Base-by-base conservation (phyloP, 306 rosid genomes). In the Glycine tomentella region DNA sequence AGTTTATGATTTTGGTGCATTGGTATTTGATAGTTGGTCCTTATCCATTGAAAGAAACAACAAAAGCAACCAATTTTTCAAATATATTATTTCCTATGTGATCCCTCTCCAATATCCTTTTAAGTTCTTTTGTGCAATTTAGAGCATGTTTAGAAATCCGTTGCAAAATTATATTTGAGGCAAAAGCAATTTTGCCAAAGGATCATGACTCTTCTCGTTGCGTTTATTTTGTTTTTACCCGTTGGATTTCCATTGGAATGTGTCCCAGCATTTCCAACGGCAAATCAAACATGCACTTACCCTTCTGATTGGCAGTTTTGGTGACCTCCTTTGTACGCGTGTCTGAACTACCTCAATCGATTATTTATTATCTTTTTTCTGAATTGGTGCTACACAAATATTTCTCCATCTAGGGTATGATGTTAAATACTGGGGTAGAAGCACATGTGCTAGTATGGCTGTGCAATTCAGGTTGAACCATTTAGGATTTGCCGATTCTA, bases 11-110 rank as follows among this genome's bases (percentile, higher is more conserved):
- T 40, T 58, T 69, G 61, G 74, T 65, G 55, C 31, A 61, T 25
- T 75, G 25, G 31, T 46, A 61, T 63, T 50, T 64, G 36, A 76
- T 50, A 64, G 44, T 52, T 25, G 31, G 31, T 65, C 53, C 59
- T 17, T 16, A 16, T 38, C 42, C 5, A 65, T 66, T 15, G 40
- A 50, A 36, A 49, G 63, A 65, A 65, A 14, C 6, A 59, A 58
- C 58, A 52, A 42, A 42, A 42, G 6, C 0, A 42, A 42, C 45
- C 45, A 42, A 42, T 42, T 42, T 42, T 42, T 42, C 45, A 7
- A 5, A 42, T 5, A 53, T 53, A 53, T 53, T 53, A 53, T 53
- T 53, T 53, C 15, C 25, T 0, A 53, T 53, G 59, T 4, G 5
- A 53, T 53, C 5, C 59, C 59, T 52, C 57, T 52, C 14, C 5